These are phyloP conservation scores for Forsythia viridissima DNA, from an alignment of 257 asterid species.

Conservation along the genomic window DNA sequence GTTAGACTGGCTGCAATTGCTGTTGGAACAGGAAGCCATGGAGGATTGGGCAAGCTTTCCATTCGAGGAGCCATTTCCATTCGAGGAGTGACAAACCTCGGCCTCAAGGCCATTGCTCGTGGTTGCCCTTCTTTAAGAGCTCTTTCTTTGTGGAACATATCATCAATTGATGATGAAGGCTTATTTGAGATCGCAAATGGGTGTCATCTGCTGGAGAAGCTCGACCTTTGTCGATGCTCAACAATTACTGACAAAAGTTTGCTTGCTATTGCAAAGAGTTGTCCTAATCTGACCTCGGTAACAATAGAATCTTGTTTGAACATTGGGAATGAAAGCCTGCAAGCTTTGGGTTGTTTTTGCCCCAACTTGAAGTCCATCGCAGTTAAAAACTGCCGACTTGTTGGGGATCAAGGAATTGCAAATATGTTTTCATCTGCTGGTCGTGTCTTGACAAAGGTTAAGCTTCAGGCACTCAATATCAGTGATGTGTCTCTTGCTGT, in stretches of 20 bases:
- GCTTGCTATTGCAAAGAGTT: conserved; percentile 61
- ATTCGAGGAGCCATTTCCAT: conserved; percentile 65
- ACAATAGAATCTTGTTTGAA: conserved; percentile 74
- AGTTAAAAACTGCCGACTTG: conserved; percentile 60
- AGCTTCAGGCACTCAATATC: conserved; percentile 58
- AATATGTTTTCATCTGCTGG: conserved; percentile 73
- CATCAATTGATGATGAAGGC: conserved; percentile 78
- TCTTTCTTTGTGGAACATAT: conserved; percentile 76
- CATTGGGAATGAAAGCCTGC: conserved; percentile 73
- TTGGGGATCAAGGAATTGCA: conserved; percentile 79
- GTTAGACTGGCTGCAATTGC: conserved; percentile 88
- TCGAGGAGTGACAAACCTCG: conserved; percentile 61
- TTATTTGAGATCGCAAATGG: conserved; percentile 71
- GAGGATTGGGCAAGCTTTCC: conserved; percentile 92
- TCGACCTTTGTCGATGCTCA: conserved; percentile 73
- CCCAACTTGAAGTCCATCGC: conserved; percentile 55
- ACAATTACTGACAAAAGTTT: conserved; percentile 71
- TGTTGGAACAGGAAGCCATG: conserved; percentile 70
- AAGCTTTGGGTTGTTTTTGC: conserved; percentile 64
- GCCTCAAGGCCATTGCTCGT: conserved; percentile 75
- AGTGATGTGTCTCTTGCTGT: conserved; percentile 86
- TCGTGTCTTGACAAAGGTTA: conserved; percentile 52
- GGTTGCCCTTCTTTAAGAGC: conserved; percentile 74
- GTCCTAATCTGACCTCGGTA: conserved; percentile 65
- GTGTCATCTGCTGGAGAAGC: conserved; percentile 72